Percentiles rank a stretch among this genome's conserved stretches.
Evolutionary conservation across 208 protist species (phyloP).

Genomic region (Leishmania major): DNA sequence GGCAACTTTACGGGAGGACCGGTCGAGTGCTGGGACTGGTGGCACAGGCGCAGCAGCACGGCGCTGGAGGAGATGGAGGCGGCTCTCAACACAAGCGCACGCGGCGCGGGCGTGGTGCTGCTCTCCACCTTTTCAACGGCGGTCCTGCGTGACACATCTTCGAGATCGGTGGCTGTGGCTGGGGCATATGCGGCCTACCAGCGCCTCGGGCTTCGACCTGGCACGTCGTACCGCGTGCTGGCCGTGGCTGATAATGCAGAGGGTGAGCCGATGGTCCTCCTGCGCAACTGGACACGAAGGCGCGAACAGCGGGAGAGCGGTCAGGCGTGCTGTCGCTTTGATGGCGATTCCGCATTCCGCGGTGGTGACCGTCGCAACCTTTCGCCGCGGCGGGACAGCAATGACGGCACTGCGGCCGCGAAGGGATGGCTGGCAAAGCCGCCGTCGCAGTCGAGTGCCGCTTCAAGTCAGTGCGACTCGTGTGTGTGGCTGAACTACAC

Average conservation of each 20-base stretch:
- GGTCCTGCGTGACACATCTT: neutral
- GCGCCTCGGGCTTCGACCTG: slow-evolving; percentile 35
- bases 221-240: slow-evolving; percentile 62
- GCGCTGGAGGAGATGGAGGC: slow-evolving; percentile 61
- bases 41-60: slow-evolving; percentile 24
- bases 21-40: slow-evolving; percentile 71
- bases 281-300: slow-evolving; percentile 49
- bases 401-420: neutral
- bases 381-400: slow-evolving; percentile 6
- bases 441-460: neutral
- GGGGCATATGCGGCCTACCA: slow-evolving; percentile 6
- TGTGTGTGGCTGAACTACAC: slow-evolving; percentile 54
- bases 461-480: slow-evolving; percentile 12
- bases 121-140: slow-evolving; percentile 36
- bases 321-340: neutral
- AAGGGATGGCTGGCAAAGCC: neutral
- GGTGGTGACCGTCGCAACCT: neutral
- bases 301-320: neutral
- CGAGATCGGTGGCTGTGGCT: neutral
- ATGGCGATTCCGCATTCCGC: neutral
- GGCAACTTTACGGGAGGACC: slow-evolving; percentile 68
- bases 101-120: slow-evolving; percentile 54
- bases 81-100: slow-evolving; percentile 44
- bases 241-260: slow-evolving; percentile 39
- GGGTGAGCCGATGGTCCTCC: slow-evolving; percentile 42